These are phyloP conservation scores for Aspergillus caelatus DNA, from an alignment of 2,329 filamentous ascomycete genomes.

Conservation along the genomic window DNA sequence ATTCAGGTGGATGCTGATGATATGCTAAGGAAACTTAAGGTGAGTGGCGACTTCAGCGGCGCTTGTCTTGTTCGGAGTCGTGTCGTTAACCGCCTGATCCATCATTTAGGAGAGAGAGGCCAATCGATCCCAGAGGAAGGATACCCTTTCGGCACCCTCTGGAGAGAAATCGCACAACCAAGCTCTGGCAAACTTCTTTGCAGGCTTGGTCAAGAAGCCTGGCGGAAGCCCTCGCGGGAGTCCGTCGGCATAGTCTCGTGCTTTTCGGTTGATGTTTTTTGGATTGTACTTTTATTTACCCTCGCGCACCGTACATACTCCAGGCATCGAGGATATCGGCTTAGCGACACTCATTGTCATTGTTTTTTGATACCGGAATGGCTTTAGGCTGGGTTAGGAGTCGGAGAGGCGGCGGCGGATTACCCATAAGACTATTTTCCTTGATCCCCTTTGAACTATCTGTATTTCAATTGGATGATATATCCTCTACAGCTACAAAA, in stretches of 20 bases:
- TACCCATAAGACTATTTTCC: neutral
- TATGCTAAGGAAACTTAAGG: conserved; percentile 84
- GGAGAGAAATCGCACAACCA: conserved; percentile 61
- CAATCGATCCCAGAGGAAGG: conserved; percentile 41
- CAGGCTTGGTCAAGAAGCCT: conserved; percentile 58
- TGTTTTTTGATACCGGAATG: conserved; percentile 19
- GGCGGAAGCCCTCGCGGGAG: conserved; percentile 41
- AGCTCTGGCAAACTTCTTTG: conserved; percentile 63
- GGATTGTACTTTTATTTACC: conserved; percentile 28
- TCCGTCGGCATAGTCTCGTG: conserved; percentile 31
- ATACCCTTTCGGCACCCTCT: conserved; percentile 34
- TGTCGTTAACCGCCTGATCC: neutral
- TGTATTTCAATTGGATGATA: neutral
- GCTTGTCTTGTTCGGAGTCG: neutral
- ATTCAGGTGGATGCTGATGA: conserved; percentile 96
- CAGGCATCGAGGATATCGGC: conserved; percentile 58
- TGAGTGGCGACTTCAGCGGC: conserved; percentile 42
- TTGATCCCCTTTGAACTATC: neutral
- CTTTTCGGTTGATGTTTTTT: conserved; percentile 8
- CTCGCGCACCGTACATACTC: conserved; percentile 56
- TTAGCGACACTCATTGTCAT: conserved; percentile 47
- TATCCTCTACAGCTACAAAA: neutral
- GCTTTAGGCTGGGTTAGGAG: conserved; percentile 17
- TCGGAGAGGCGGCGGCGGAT: conserved; percentile 13
- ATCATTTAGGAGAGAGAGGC: conserved; percentile 47